Evolutionary conservation across 805 yeast species (phyloP), one percentile per base, ranked within the genome.

Genomic region (Starmerella stigmatis): DNA sequence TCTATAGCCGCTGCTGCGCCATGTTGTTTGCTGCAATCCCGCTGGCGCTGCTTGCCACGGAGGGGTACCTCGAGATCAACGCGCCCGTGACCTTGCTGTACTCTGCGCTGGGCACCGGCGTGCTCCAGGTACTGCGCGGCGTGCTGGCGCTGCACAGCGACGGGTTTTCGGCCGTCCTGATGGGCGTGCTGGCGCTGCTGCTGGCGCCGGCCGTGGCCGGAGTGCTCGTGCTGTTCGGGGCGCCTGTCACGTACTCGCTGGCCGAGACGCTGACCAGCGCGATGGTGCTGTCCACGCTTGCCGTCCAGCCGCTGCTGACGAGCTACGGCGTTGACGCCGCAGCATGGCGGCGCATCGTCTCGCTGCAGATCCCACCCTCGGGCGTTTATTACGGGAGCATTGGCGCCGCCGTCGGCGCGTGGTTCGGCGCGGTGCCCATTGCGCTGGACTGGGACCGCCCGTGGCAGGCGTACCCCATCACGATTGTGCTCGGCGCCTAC

Each of bases 391-490:
- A 21, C 13, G 66, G 66, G 3, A 57, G 70, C 5, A 43, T 70
- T 10, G 75, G 74, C 4, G 63, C 69, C 0, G 51, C 69, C 31
- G 31, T 81, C 10, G 95, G 96, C 1, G 77, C 88, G 6, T 89
- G 97, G 97, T 53, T 86, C 1, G 96, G 97, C 13, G 95, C 89
- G 3, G 63, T 84, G 29, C 97, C 94, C 1, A 86, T 92, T 47
- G 96, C 97, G 0, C 69, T 92, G 48, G 98, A 89, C 63, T 89
- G 98, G 98, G 98, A 89, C 61, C 72, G 97, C 56, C 84, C 81
- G 21, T 89, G 98, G 98, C 98, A 89, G 63, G 73, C 70, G 43
- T 89, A 96, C 94, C 98, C 98, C 6, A 75, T 86, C 44, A 89
- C 97, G 0, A 70, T 89, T 34, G 67, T 89, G 12, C 70, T 74